A percentile compares a stretch with the other conserved stretches of the same genome.
These are phyloP conservation scores for Salicornia ramosissima DNA, from an alignment of 148 eudicot genomes.

Conservation along the genomic window DNA sequence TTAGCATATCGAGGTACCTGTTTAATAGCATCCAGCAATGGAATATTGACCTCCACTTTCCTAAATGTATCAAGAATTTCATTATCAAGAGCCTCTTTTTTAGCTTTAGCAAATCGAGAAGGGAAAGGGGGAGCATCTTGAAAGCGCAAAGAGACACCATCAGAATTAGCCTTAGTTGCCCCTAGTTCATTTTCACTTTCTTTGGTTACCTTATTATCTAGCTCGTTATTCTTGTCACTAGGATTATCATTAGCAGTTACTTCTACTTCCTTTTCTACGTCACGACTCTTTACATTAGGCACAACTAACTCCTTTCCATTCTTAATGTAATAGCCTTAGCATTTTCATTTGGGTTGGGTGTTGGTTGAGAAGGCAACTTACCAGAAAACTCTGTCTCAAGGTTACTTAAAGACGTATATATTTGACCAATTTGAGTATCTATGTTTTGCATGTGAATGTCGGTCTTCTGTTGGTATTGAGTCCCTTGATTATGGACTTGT, in stretches of 20 bases:
- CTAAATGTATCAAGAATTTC: constrained; percentile 4
- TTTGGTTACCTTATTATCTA: not conserved
- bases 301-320: not conserved
- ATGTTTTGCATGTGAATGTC: constrained; percentile 9
- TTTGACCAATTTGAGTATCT: constrained; percentile 9
- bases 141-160: not conserved
- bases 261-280: constrained; percentile 1
- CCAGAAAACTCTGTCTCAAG: constrained; percentile 7
- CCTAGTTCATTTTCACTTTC: not conserved
- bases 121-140: constrained; percentile 5
- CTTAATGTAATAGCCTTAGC: not conserved
- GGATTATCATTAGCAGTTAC: not conserved
- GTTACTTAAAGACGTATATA: constrained; percentile 11
- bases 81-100: constrained; percentile 8
- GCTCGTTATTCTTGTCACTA: not conserved
- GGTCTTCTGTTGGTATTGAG: constrained; percentile 5
- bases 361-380: constrained; percentile 7
- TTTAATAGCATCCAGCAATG: constrained; percentile 5
- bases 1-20: constrained; percentile 4
- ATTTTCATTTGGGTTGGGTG: constrained; percentile 7
- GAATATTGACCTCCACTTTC: no score
- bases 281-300: not conserved
- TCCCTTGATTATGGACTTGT: not conserved
- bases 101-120: constrained; percentile 8
- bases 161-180: not conserved